These are phyloP conservation scores for Waitea zeae DNA, from an alignment of 1,284 basidiomycete species.

Conservation along the genomic window DNA sequence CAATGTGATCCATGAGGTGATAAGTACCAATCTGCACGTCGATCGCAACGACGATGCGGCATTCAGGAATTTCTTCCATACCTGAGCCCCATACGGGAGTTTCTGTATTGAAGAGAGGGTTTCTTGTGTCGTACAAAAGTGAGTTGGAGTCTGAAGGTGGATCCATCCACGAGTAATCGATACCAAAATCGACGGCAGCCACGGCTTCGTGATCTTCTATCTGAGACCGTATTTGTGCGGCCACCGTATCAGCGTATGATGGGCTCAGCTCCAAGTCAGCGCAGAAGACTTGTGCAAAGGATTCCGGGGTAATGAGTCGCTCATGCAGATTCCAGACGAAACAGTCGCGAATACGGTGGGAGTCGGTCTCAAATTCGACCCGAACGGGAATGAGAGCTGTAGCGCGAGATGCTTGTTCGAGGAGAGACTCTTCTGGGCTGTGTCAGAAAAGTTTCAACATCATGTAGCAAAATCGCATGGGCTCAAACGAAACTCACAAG, in stretches of 20 bases:
- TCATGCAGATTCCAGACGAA: conserved; percentile 96
- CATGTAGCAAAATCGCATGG: not conserved
- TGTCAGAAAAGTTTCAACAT: conserved; percentile 2
- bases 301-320: conserved; percentile 62
- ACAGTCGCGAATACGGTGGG: conserved; percentile 81
- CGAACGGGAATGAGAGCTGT: conserved; percentile 79
- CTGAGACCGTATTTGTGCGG: conserved; percentile 79
- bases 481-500: conserved; percentile 12
- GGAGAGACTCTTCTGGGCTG: conserved; percentile 52
- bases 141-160: not conserved
- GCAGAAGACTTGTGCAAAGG: conserved; percentile 78
- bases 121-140: conserved; percentile 1
- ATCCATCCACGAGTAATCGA: too few relatives aligned
- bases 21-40: conserved; percentile 94
- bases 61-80: not conserved
- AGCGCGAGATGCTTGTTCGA: conserved; percentile 43
- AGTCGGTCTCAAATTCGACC: conserved; percentile 88
- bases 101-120: too few relatives aligned
- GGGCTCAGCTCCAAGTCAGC: conserved; percentile 63
- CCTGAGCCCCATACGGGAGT: not conserved
- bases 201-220: conserved; percentile 77
- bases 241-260: conserved; percentile 62
- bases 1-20: conserved; percentile 87
- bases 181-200: conserved; percentile 38
- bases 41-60: conserved; percentile 36